These are phyloP conservation scores for Nicotiana attenuata DNA, from an alignment of 257 asterid species.

Conservation along the genomic window DNA sequence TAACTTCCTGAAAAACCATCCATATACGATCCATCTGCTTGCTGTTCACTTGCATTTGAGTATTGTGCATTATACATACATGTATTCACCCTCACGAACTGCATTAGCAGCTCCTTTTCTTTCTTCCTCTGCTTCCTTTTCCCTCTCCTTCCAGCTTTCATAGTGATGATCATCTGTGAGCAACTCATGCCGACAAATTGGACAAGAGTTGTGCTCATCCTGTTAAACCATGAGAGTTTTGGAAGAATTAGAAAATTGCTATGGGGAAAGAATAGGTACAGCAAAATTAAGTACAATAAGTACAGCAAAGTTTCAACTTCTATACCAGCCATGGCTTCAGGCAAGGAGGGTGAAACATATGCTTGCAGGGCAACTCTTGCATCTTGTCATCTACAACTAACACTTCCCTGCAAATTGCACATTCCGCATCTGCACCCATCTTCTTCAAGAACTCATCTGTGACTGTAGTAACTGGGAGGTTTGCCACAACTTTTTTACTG, in stretches of 20 bases:
- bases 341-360: constrained; percentile 96
- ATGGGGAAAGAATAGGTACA: neutral
- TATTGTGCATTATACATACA: constrained; percentile 55
- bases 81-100: constrained; percentile 88
- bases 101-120: constrained; percentile 98
- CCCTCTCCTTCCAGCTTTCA: constrained; percentile 92
- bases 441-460: constrained; percentile 52
- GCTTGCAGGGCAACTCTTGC: constrained; percentile 95
- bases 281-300: neutral
- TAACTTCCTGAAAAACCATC: too few relatives aligned
- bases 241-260: neutral
- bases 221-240: constrained; percentile 15
- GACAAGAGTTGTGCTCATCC: constrained; percentile 97
- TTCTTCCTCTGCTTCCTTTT: constrained; percentile 94
- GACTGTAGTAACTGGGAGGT: constrained; percentile 68
- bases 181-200: constrained; percentile 89
- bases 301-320: neutral
- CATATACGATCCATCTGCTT: too few relatives aligned
- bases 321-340: constrained; percentile 97
- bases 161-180: constrained; percentile 86
- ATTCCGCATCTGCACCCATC: constrained; percentile 72
- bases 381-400: constrained; percentile 66
- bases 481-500: constrained; percentile 88
- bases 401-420: constrained; percentile 89
- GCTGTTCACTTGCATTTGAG: neutral